Evolutionary conservation across 1,139 yeast genomes (phyloP).

Genomic region (Kluyveromyces marxianus): DNA sequence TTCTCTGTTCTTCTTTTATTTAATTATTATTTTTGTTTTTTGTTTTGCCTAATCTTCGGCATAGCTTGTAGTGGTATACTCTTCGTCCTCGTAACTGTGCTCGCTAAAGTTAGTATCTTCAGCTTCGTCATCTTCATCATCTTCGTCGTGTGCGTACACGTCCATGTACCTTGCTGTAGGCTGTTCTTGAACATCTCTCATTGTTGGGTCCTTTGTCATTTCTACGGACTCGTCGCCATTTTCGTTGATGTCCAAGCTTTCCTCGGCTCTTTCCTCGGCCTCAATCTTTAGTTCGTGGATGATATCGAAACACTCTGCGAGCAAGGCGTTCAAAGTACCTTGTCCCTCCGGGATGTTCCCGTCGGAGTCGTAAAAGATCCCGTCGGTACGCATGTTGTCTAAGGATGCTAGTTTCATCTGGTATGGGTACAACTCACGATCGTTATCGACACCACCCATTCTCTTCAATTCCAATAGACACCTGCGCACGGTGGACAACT

Average conservation of each 20-base stretch:
- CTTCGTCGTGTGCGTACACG: slow-evolving; percentile 14
- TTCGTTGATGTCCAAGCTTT: slow-evolving; percentile 21
- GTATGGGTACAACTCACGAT: slow-evolving; percentile 87
- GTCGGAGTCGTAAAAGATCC: slow-evolving; percentile 74
- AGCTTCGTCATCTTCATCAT: slow-evolving; percentile 11
- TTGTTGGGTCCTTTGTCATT: slow-evolving; percentile 11
- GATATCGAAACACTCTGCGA: slow-evolving; percentile 92
- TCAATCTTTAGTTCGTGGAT: slow-evolving; percentile 85
- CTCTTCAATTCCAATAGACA: slow-evolving; percentile 84
- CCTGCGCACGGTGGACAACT: slow-evolving; percentile 80
- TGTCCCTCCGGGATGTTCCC: slow-evolving; percentile 95
- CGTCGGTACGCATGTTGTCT: slow-evolving; percentile 80
- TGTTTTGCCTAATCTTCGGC: slow-evolving; percentile 5
- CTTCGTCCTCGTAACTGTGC: slow-evolving; percentile 19
- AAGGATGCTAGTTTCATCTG: slow-evolving; percentile 88
- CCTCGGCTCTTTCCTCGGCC: slow-evolving; percentile 60
- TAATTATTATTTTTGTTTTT: neutral
- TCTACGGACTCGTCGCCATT: slow-evolving; percentile 26
- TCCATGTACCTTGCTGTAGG: slow-evolving; percentile 15
- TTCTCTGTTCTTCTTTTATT: neutral
- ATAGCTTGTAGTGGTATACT: slow-evolving; percentile 12
- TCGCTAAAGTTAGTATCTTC: slow-evolving; percentile 23
- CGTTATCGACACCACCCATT: slow-evolving; percentile 81
- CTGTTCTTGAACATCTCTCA: slow-evolving; percentile 11
- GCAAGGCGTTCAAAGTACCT: slow-evolving; percentile 79